Evolutionary conservation across 306 rosid species (phyloP).

Genomic region (Arachis hypogaea): DNA sequence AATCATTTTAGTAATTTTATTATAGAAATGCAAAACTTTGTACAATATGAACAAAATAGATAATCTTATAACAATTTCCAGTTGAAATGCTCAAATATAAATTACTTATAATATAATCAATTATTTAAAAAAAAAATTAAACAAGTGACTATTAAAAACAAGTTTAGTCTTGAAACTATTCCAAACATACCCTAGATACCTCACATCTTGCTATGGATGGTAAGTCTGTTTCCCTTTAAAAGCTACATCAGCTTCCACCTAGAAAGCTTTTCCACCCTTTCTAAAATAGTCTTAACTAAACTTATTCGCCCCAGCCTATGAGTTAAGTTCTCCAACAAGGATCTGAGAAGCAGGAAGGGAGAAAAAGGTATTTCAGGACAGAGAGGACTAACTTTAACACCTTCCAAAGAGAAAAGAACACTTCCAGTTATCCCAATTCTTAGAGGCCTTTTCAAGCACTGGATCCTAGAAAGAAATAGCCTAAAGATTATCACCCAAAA

Average conservation of each 20-base stretch:
- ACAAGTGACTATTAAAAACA: slow-evolving; percentile 3
- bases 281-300: slow-evolving; percentile 6
- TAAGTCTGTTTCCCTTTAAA: slow-evolving; percentile 1
- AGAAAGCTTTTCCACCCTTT: slow-evolving; percentile 6
- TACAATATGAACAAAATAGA: too few species aligned
- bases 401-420: background rate
- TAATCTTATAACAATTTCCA: slow-evolving; percentile 3
- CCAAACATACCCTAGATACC: background rate
- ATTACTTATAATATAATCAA: too few species aligned
- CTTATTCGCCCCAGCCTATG: background rate
- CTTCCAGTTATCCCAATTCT: slow-evolving; percentile 7
- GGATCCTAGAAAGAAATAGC: slow-evolving; percentile 5
- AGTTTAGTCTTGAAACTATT: background rate
- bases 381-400: background rate
- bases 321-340: background rate
- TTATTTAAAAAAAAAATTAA: too few species aligned
- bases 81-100: background rate
- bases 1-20: too few species aligned
- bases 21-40: too few species aligned
- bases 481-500: background rate
- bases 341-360: background rate
- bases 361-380: background rate
- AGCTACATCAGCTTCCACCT: background rate
- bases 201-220: background rate
- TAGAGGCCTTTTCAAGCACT: background rate